A percentile compares a stretch with the other conserved stretches of the same genome.
Conservation (phyloP, 108 stramenopile species). For the Phaeodactylum tricornutum region DNA sequence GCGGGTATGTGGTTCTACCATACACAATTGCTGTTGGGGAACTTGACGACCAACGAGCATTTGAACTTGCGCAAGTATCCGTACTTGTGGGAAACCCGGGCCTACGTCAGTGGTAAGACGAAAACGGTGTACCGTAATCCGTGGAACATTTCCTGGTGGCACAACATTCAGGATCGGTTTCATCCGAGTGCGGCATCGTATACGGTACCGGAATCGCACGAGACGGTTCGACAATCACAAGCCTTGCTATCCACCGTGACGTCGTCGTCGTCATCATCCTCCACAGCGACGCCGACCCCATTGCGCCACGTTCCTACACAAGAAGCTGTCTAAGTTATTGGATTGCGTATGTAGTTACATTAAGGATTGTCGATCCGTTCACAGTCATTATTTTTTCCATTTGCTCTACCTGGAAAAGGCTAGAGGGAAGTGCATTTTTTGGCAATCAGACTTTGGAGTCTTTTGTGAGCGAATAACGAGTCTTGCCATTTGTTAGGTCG, state of each 20-base stretch:
- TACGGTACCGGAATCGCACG: slow-evolving; percentile 5
- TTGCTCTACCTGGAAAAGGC: no score
- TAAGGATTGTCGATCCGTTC: no score
- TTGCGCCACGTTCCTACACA: no score
- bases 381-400: no score
- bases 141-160: slow-evolving; percentile 61
- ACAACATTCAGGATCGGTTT: slow-evolving; percentile 25
- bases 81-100: slow-evolving; percentile 50
- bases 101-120: slow-evolving; percentile 18
- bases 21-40: slow-evolving; percentile 64
- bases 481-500: no score
- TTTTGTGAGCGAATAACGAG: no score
- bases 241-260: neutral
- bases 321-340: no score
- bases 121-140: slow-evolving; percentile 74
- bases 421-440: no score
- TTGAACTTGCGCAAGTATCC: slow-evolving; percentile 65
- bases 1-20: slow-evolving; percentile 74
- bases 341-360: no score
- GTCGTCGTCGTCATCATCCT: slow-evolving; percentile 1
- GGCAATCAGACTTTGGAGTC: no score
- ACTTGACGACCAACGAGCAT: slow-evolving; percentile 96
- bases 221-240: no score
- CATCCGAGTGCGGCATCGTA: slow-evolving; percentile 23
- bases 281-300: no score